phyloP scores from a whole-genome alignment of 352 stramenopile genomes.

The Aphanomyces stellatus region DNA sequence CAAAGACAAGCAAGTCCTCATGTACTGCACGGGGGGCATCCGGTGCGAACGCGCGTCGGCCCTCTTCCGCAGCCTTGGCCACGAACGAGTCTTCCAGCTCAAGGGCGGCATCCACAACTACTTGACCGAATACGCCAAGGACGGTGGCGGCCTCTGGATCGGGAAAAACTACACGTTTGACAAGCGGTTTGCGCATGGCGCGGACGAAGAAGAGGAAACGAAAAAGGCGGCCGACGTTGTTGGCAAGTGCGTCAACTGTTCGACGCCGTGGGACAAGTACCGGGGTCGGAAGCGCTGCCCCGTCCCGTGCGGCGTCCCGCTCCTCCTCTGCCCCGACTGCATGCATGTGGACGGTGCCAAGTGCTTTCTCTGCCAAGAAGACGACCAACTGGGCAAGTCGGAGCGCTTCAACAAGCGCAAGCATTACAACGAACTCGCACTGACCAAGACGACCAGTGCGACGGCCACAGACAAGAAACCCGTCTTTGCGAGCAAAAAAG shows the following conservation, averaged over 20 bases:
- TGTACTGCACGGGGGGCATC: slow-evolving; percentile 62
- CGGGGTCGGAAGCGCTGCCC: slow-evolving; percentile 66
- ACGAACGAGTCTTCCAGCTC: slow-evolving; percentile 56
- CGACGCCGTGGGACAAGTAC: slow-evolving; percentile 49
- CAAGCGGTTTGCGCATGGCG: slow-evolving; percentile 16
- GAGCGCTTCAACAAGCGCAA: slow-evolving; percentile 21
- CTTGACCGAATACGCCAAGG: slow-evolving; percentile 58
- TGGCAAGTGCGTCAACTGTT: slow-evolving; percentile 62
- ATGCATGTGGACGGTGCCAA: slow-evolving; percentile 41
- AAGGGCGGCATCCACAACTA: slow-evolving; percentile 71
- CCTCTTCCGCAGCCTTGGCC: slow-evolving; percentile 38
- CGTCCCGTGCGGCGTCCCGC: slow-evolving; percentile 53
- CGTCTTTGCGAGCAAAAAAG: not conserved
- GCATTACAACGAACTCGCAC: slow-evolving; percentile 1
- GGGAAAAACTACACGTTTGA: slow-evolving; percentile 78
- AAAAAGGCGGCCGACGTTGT: slow-evolving; percentile 47
- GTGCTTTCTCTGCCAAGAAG: slow-evolving; percentile 29
- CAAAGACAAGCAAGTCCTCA: slow-evolving; percentile 46
- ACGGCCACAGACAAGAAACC: not conserved
- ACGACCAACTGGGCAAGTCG: slow-evolving; percentile 38
- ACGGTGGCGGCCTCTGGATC: slow-evolving; percentile 42
- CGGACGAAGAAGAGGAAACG: not conserved
- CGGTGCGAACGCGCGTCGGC: slow-evolving; percentile 64
- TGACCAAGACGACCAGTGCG: not conserved
- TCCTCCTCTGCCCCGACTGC: slow-evolving; percentile 61